Evolutionary conservation across 805 yeast species (phyloP).

Genomic region (Kodamaea nitidulidarum): DNA sequence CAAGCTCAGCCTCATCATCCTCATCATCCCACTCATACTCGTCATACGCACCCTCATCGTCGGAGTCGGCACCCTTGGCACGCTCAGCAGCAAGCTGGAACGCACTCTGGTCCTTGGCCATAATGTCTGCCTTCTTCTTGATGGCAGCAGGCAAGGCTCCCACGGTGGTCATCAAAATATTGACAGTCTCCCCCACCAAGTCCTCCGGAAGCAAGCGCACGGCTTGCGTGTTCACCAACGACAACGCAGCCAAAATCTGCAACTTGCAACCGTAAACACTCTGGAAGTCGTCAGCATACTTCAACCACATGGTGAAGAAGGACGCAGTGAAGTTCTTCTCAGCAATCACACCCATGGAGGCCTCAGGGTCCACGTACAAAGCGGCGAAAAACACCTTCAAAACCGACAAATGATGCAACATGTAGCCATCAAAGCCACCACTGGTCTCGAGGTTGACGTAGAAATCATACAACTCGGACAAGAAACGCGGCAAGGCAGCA

Average conservation of each 20-base stretch:
- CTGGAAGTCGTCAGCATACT: slow-evolving; percentile 42
- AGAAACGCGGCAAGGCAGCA: slow-evolving; percentile 22
- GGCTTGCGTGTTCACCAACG: slow-evolving; percentile 33
- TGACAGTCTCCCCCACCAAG: slow-evolving; percentile 34
- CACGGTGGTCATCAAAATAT: slow-evolving; percentile 38
- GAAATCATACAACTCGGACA: slow-evolving; percentile 33
- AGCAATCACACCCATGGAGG: slow-evolving; percentile 33
- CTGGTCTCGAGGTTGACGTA: slow-evolving; percentile 32
- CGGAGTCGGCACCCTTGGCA: slow-evolving; percentile 22
- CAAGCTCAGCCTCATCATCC: slow-evolving; percentile 71
- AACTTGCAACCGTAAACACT: slow-evolving; percentile 55
- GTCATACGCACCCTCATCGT: slow-evolving; percentile 25
- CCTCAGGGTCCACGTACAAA: slow-evolving; percentile 35
- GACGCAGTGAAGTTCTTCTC: slow-evolving; percentile 34
- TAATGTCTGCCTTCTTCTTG: slow-evolving; percentile 41
- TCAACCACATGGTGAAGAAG: slow-evolving; percentile 47
- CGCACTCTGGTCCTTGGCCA: slow-evolving; percentile 36
- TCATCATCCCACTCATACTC: slow-evolving; percentile 34
- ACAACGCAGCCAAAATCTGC: slow-evolving; percentile 45
- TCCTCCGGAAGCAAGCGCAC: slow-evolving; percentile 29
- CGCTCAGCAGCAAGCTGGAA: slow-evolving; percentile 23
- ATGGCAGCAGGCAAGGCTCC: slow-evolving; percentile 48
- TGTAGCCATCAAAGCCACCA: slow-evolving; percentile 42
- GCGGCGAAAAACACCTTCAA: slow-evolving; percentile 42
- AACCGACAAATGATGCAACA: slow-evolving; percentile 40